A percentile compares a stretch with the other conserved stretches of the same genome.
These are phyloP conservation scores for Cytidiella melzeri DNA, from an alignment of 768 basidiomycete genomes.

Conservation along the genomic window DNA sequence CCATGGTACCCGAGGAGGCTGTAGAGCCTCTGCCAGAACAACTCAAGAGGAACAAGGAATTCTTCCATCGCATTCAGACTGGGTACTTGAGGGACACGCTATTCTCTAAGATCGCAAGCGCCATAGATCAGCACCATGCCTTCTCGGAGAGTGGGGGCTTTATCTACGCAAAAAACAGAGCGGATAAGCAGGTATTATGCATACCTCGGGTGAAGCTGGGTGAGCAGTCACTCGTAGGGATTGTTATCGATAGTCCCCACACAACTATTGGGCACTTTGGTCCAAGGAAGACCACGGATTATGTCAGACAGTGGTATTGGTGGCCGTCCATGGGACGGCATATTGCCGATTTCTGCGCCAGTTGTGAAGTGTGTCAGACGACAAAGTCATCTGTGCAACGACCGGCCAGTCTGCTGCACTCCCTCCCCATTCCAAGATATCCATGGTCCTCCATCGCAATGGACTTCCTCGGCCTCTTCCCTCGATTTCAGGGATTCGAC, in stretches of 20 bases:
- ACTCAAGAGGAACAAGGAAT: not conserved
- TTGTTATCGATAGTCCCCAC: slow-evolving; percentile 27
- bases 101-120: not conserved
- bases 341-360: slow-evolving; percentile 17
- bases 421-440: slow-evolving; percentile 21
- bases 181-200: too few relatives aligned
- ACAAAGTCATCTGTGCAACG: too few relatives aligned
- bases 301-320: slow-evolving; percentile 31
- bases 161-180: too few relatives aligned
- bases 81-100: not conserved
- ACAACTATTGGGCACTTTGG: slow-evolving; percentile 28
- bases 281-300: slow-evolving; percentile 21
- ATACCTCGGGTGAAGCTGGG: not conserved
- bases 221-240: slow-evolving; percentile 4
- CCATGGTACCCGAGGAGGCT: not conserved
- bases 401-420: slow-evolving; percentile 15
- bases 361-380: too few relatives aligned
- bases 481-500: slow-evolving; percentile 19
- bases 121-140: too few relatives aligned
- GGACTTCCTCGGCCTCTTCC: slow-evolving; percentile 35
- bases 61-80: not conserved
- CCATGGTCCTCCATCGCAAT: slow-evolving; percentile 35
- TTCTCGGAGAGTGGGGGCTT: too few relatives aligned
- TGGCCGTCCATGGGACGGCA: slow-evolving; percentile 21
- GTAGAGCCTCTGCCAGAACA: not conserved